These are phyloP conservation scores for Letharia columbiana DNA, from an alignment of 495 filamentous ascomycete species.

Conservation along the genomic window DNA sequence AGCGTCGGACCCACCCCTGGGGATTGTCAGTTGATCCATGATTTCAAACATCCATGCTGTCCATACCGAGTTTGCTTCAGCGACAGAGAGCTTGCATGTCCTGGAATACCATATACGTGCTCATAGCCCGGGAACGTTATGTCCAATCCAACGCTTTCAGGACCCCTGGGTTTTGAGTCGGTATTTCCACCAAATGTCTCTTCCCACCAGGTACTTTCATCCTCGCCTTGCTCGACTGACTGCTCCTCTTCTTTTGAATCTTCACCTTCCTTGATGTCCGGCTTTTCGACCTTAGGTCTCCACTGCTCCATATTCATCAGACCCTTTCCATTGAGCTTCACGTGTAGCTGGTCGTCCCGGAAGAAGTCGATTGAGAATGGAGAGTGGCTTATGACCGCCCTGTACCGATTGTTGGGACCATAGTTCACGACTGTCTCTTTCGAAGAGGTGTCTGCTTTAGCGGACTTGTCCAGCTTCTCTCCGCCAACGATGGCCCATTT, in stretches of 20 bases:
- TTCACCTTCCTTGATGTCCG: conserved; percentile 43
- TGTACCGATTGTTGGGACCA: conserved; percentile 64
- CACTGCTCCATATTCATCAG: conserved; percentile 92
- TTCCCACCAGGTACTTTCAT: conserved; percentile 95
- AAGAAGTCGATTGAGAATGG: conserved; percentile 83
- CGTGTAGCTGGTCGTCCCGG: conserved; percentile 69
- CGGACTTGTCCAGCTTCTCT: conserved; percentile 56
- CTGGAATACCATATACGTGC: conserved; percentile 91
- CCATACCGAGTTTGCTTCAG: conserved; percentile 72
- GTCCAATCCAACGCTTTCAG: conserved; percentile 84
- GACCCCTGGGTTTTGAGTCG: conserved; percentile 81
- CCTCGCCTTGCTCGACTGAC: conserved; percentile 39
- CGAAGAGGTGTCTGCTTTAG: conserved; percentile 57
- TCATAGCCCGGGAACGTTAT: conserved; percentile 86
- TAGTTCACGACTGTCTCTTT: conserved; percentile 72
- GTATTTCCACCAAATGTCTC: conserved; percentile 91
- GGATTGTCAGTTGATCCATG: conserved; percentile 22
- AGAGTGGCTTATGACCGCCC: conserved; percentile 70
- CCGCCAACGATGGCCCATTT: conserved; percentile 83
- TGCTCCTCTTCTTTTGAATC: conserved; percentile 38
- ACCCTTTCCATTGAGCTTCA: conserved; percentile 80
- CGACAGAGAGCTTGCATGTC: conserved; percentile 80
- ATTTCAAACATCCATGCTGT: neutral
- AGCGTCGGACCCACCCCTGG: conserved; percentile 66
- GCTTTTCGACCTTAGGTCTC: conserved; percentile 74